Evolutionary conservation across 768 basidiomycete genomes (phyloP).

Genomic region (Pisolithus sp.): DNA sequence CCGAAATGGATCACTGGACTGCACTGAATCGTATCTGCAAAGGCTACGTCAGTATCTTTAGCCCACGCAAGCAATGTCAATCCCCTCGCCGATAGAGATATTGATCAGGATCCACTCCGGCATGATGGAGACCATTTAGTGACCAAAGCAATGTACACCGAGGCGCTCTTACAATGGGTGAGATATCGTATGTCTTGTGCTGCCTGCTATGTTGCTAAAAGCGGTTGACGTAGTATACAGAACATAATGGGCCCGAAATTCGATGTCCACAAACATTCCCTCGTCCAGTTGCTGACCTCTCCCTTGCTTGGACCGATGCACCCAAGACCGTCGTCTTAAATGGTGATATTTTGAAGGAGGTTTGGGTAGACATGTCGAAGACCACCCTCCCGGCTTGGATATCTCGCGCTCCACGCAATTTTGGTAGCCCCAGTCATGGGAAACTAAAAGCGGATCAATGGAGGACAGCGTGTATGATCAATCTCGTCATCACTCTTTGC

Average conservation of each 20-base stretch:
- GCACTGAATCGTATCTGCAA: background rate
- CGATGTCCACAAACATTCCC: background rate
- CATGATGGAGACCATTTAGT: too few species aligned
- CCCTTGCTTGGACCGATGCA: background rate
- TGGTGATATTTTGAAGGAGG: background rate
- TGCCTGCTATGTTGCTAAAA: too few species aligned
- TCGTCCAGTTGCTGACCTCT: background rate
- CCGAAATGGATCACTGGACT: background rate
- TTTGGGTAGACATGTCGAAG: conserved; percentile 2
- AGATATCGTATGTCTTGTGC: too few species aligned
- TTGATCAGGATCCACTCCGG: too few species aligned
- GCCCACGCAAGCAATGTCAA: background rate
- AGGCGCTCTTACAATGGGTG: too few species aligned
- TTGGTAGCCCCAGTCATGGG: conserved; percentile 28
- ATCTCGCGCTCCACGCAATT: conserved; percentile 23
- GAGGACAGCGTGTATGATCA: conserved; percentile 14
- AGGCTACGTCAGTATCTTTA: background rate
- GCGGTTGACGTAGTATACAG: background rate
- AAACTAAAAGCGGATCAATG: conserved; percentile 29
- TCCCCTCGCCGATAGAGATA: too few species aligned
- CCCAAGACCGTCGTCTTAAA: background rate
- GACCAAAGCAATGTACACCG: too few species aligned
- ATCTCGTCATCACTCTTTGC: conserved; percentile 25
- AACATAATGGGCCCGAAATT: background rate
- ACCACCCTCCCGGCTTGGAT: conserved; percentile 17